These are phyloP conservation scores for Chytridiales sp. DNA, from an alignment of 371 early-diverging fungal species.

Conservation along the genomic window DNA sequence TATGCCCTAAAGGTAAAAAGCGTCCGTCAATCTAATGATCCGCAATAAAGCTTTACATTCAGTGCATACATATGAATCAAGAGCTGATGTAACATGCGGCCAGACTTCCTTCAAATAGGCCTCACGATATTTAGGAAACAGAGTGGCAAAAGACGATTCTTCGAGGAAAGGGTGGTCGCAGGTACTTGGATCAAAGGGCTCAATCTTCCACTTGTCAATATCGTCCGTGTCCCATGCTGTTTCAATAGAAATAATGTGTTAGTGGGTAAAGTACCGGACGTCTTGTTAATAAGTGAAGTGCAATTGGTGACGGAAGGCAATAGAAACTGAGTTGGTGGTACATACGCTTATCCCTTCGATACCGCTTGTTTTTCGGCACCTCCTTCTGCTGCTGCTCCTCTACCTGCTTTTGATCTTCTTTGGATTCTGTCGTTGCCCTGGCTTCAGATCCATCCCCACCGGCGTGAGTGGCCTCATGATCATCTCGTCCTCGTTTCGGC, in stretches of 20 bases:
- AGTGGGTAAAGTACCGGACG: neutral
- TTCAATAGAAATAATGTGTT: neutral
- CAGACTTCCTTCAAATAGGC: slow-evolving; percentile 92
- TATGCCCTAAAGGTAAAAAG: slow-evolving; percentile 67
- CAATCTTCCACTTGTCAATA: slow-evolving; percentile 93
- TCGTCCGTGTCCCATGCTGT: slow-evolving; percentile 89
- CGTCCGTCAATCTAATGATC: neutral
- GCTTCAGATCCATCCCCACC: too few relatives aligned
- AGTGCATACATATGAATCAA: slow-evolving; percentile 71
- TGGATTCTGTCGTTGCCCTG: too few relatives aligned
- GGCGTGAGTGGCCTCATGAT: neutral
- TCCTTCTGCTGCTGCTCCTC: neutral
- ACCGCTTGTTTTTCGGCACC: slow-evolving; percentile 52
- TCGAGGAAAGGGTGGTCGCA: slow-evolving; percentile 84
- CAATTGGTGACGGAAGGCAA: neutral
- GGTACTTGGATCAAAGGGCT: slow-evolving; percentile 83
- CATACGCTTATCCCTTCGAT: slow-evolving; percentile 59
- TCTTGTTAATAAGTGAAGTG: neutral
- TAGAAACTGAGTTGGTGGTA: neutral
- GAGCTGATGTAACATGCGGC: slow-evolving; percentile 88
- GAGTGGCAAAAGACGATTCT: slow-evolving; percentile 95
- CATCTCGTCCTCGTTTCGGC: too few relatives aligned
- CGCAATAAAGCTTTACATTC: neutral
- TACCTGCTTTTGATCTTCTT: too few relatives aligned
- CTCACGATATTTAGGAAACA: slow-evolving; percentile 99